phyloP scores from a whole-genome alignment of 768 basidiomycete genomes.

The Leucosporidium creatinivorum region DNA sequence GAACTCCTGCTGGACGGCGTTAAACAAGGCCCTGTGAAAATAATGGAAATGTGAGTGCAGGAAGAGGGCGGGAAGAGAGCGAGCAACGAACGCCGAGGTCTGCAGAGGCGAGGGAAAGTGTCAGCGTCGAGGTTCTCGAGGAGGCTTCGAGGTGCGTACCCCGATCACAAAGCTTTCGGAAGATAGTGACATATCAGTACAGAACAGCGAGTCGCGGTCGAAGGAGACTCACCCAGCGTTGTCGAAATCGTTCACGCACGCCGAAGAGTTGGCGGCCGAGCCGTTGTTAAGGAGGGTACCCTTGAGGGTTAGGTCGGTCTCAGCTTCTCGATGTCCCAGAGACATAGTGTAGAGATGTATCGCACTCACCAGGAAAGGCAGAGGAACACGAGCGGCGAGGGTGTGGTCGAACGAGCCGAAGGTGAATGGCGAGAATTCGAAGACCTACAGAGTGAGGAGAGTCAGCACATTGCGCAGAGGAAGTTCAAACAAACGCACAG shows the following conservation, averaged over 20 bases:
- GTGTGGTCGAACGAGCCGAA: constrained; percentile 64
- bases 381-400: constrained; percentile 55
- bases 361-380: too few species aligned
- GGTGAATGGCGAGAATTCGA: constrained; percentile 24
- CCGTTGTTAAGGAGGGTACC: constrained; percentile 63
- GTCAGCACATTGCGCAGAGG: constrained; percentile 12
- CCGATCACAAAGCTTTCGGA: constrained; percentile 61
- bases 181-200: not conserved
- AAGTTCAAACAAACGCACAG: not conserved
- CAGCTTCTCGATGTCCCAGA: too few species aligned
- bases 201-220: too few species aligned
- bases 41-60: not conserved
- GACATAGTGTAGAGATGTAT: too few species aligned
- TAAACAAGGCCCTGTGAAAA: constrained; percentile 40
- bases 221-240: constrained; percentile 47
- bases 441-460: not conserved
- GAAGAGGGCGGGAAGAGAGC: not conserved
- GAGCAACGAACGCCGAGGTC: constrained; percentile 9
- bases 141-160: not conserved
- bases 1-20: constrained; percentile 14
- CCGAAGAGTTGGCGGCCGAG: constrained; percentile 46
- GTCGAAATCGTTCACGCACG: constrained; percentile 69
- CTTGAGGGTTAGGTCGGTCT: too few species aligned
- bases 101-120: not conserved
- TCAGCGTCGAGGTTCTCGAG: not conserved